phyloP scores from a whole-genome alignment of 805 yeast genomes.

The Kuraishia floccosa region DNA sequence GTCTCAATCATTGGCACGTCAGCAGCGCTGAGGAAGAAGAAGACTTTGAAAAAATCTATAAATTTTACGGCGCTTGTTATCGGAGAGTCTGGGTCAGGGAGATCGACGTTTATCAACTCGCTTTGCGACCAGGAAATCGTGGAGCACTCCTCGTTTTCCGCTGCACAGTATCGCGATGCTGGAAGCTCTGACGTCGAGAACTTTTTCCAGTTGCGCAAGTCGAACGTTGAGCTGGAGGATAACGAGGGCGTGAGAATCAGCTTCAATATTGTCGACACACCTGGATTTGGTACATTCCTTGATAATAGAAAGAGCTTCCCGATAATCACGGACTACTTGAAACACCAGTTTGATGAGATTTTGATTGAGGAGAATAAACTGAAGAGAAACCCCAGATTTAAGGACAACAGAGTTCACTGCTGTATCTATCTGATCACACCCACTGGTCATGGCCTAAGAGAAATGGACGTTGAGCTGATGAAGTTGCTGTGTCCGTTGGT shows the following conservation, averaged over 20 bases:
- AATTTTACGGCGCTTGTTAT: conserved; percentile 80
- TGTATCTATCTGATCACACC: conserved; percentile 66
- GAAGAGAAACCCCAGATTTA: conserved; percentile 73
- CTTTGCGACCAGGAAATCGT: conserved; percentile 84
- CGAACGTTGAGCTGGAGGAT: conserved; percentile 76
- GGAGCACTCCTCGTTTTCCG: conserved; percentile 36
- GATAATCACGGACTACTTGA: conserved; percentile 62
- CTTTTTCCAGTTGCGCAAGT: conserved; percentile 59
- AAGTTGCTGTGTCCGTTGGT: conserved; percentile 57
- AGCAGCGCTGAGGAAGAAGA: conserved; percentile 59
- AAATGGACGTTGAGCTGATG: conserved; percentile 64
- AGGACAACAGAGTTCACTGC: conserved; percentile 68
- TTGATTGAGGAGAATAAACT: conserved; percentile 83
- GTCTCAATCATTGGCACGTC: conserved; percentile 37
- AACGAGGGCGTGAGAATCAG: conserved; percentile 78
- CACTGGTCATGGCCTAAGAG: conserved; percentile 68
- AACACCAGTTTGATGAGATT: conserved; percentile 69
- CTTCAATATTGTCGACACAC: conserved; percentile 68
- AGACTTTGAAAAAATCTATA: conserved; percentile 72
- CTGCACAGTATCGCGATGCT: conserved; percentile 24
- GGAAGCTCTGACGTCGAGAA: conserved; percentile 44
- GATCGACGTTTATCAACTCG: conserved; percentile 89
- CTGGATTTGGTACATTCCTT: conserved; percentile 70
- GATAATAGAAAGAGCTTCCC: conserved; percentile 60
- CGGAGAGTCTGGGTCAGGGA: conserved; percentile 80